phyloP scores from a whole-genome alignment of 169 alveolate genomes.

The Cryptosporidium xiaoi region DNA sequence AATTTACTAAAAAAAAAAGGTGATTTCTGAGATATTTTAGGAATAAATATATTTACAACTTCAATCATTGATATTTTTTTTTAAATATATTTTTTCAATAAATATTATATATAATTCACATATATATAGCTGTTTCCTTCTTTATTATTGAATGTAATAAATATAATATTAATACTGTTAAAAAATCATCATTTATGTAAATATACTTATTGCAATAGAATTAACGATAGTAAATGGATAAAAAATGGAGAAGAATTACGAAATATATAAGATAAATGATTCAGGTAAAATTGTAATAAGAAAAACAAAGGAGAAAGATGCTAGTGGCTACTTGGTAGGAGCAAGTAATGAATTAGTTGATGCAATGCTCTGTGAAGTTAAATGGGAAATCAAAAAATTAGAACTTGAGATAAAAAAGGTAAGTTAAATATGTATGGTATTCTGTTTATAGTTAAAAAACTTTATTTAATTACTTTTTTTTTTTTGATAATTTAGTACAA shows the following conservation, averaged over 20 bases:
- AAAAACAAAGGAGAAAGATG: slow-evolving; percentile 16
- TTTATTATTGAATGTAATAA: no score
- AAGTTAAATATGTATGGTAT: background rate
- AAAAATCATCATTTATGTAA: background rate
- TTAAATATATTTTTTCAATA: no score
- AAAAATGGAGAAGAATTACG: slow-evolving; percentile 39
- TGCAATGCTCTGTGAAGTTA: slow-evolving; percentile 40
- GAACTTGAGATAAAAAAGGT: slow-evolving; percentile 58
- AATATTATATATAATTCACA: no score
- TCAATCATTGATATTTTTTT: no score
- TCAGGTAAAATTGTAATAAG: slow-evolving; percentile 21
- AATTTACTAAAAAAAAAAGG: no score
- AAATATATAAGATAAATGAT: slow-evolving; percentile 19
- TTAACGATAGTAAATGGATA: background rate
- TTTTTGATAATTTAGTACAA: slow-evolving; percentile 3
- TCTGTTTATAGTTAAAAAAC: background rate
- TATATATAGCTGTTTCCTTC: no score
- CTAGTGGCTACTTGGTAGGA: slow-evolving; percentile 26
- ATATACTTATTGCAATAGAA: background rate
- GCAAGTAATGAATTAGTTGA: slow-evolving; percentile 52
- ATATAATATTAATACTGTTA: no score
- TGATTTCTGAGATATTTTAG: no score
- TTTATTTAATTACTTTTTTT: background rate
- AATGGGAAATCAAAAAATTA: slow-evolving; percentile 48
- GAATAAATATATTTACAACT: no score